Evolutionary conservation across 257 asterid genomes (phyloP).

Genomic region (Ligustrum vulgare): DNA sequence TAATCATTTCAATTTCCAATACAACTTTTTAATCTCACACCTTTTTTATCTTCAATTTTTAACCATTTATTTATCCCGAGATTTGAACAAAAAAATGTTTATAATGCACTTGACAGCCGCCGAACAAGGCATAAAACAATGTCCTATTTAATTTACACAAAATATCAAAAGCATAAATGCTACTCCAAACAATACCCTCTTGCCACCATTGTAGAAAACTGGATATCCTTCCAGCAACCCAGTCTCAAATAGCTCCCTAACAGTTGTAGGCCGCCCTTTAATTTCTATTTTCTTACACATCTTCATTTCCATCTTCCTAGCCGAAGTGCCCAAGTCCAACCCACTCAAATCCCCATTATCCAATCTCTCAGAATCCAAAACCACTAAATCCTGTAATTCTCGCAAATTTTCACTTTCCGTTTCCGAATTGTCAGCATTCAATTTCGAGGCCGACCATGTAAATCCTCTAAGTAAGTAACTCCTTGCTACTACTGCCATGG

Average conservation of each 20-base stretch:
- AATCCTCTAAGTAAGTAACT: constrained; percentile 42
- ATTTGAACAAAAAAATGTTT: too few relatives aligned
- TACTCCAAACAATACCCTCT: constrained; percentile 51
- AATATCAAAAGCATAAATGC: not conserved
- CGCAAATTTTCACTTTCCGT: constrained; percentile 32
- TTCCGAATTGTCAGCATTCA: constrained; percentile 34
- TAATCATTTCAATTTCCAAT: too few relatives aligned
- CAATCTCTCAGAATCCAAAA: constrained; percentile 47
- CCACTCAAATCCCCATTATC: constrained; percentile 30
- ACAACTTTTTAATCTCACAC: too few relatives aligned
- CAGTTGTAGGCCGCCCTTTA: constrained; percentile 74
- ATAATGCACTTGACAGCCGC: too few relatives aligned
- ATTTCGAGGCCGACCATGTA: constrained; percentile 53
- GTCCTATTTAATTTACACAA: not conserved
- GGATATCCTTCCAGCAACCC: constrained; percentile 96
- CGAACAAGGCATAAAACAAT: too few relatives aligned
- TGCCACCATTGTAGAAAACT: constrained; percentile 95
- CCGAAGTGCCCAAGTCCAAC: constrained; percentile 36
- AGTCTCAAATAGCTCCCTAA: constrained; percentile 86
- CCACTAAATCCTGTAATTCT: constrained; percentile 48
- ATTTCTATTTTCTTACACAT: constrained; percentile 61
- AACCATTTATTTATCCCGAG: too few relatives aligned
- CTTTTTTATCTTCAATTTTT: too few relatives aligned
- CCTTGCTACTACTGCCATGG: constrained; percentile 18
- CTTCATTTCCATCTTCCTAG: constrained; percentile 67